Base-by-base conservation (phyloP, 2,329 filamentous ascomycete genomes). In the Fusarium longipes region DNA sequence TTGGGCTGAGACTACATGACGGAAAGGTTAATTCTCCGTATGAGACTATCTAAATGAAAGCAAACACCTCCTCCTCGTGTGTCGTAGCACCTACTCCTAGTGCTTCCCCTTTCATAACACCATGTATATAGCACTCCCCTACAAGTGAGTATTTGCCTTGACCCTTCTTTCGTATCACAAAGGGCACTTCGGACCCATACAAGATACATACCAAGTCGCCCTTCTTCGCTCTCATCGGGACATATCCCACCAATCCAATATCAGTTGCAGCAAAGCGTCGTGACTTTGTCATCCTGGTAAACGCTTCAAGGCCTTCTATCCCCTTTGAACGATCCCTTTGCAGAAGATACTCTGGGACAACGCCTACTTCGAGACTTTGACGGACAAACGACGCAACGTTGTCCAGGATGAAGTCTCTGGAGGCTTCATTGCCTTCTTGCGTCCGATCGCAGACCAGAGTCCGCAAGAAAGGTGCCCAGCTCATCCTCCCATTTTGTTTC, bases 71-170 rank as follows among this genome's bases (percentile, higher is more conserved):
- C n/a, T n/a, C n/a, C n/a, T n/a, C n/a, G n/a, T n/a, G n/a, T n/a
- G n/a, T n/a, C n/a, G n/a, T n/a, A n/a, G n/a, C n/a, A n/a, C n/a
- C n/a, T n/a, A n/a, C n/a, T n/a, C n/a, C n/a, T n/a, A n/a, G n/a
- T n/a, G n/a, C n/a, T 29, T 29, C 27, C 11, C 27, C 27, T 11
- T 29, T 11, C 43, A 55, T 55, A 0, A 55, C 49, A 3, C 51
- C 43, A 32, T 55, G 32, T 12, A 55, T 55, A 5, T 32, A 55
- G 2, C 51, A 55, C 20, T 55, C 51, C 10, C 51, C 51, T 10
- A 55, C 7, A 12, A 55, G 18, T 0, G 15, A 4, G 30, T 32
- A 55, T 1, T 8, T 49, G 4, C 33, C 51, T 25, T 24, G 2
- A 0, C 6, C 25, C 4, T 32, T 5, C 25, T 27, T 24, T 4